Base-by-base conservation (phyloP, 257 asterid genomes). In the Cynanchum wilfordii region DNA sequence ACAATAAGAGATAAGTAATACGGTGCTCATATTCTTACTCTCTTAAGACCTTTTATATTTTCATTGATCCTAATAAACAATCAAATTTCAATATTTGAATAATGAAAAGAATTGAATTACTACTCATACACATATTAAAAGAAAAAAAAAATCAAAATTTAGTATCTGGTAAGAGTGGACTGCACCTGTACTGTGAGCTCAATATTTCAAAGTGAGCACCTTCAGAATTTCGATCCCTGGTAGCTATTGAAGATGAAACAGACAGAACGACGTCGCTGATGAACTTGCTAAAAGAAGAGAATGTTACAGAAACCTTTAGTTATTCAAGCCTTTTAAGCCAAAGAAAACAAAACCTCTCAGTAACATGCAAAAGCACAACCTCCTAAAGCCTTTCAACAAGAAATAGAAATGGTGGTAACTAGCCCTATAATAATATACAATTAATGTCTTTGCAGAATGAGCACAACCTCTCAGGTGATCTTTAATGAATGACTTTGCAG, bases 191-290 rank as follows among this genome's bases (percentile, higher is more conserved):
- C 50, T 85, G 87, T 71, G 99, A 90, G 45, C 84, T 86, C 84
- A 95, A 79, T 68, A 95, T 80, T 78, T 95, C 99, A 86, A 95
- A 92, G 72, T 90, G 98, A 72, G 99, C 99, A 86, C 95, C 75
- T 74, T 95, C 99, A 67, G 98, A 87, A 70, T 87, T 88, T 69
- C 98, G 89, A 66, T 92, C 98, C 79, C 99, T 83, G 66, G 79
- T 76, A 67, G 97, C 80, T 77, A 82, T 86, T 70, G 99, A 95
- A 81, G 98, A 95, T 69, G 98, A 90, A 83, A 90, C 80, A 57
- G 91, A 87, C 96, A 95, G 83, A 76, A 95, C 81, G 79, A 85
- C 78, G 76, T 95, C 98, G 81, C 99, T 95, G 75, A 95, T 85
- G 83, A 90, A 92, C 81, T 90, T 89, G 87, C 99, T 95, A 84